These are phyloP conservation scores for Phytophthora multivora DNA, from an alignment of 352 stramenopile species.

Conservation along the genomic window DNA sequence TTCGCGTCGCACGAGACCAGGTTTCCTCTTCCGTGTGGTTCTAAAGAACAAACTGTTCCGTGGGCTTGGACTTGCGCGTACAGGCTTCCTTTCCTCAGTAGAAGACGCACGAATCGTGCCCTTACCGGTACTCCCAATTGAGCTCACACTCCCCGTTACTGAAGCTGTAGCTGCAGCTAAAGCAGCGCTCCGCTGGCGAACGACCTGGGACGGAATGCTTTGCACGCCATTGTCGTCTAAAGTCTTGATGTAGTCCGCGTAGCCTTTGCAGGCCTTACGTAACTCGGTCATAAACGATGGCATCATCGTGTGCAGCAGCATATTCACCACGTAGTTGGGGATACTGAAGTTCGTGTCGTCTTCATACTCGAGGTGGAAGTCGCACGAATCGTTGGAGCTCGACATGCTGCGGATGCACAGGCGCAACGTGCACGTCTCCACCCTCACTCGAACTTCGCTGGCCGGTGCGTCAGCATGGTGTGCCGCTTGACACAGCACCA, in stretches of 20 bases:
- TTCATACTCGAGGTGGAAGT: constrained; percentile 78
- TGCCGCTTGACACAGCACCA: constrained; percentile 63
- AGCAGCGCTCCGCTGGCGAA: constrained; percentile 34
- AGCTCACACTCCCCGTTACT: constrained; percentile 11
- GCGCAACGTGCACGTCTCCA: constrained; percentile 66
- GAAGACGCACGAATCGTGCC: constrained; percentile 9
- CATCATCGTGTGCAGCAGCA: constrained; percentile 56
- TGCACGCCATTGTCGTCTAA: constrained; percentile 43
- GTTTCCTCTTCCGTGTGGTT: constrained; percentile 13
- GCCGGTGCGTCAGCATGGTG: constrained; percentile 54
- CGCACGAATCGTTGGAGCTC: constrained; percentile 57
- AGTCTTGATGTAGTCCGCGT: constrained; percentile 50
- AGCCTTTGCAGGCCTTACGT: constrained; percentile 60
- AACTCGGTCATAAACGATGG: constrained; percentile 70
- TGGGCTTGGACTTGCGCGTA: constrained; percentile 12
- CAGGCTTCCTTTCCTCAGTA: constrained; percentile 31
- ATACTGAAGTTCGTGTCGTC: constrained; percentile 83
- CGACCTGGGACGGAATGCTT: constrained; percentile 59
- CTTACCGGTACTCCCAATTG: constrained; percentile 16
- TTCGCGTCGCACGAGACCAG: constrained; percentile 18
- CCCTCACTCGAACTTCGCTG: constrained; percentile 47
- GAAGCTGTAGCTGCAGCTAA: constrained; percentile 12
- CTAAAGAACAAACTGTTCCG: constrained; percentile 29
- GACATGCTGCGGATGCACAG: constrained; percentile 64
- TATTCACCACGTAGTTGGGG: constrained; percentile 70